Base-by-base conservation (phyloP, 345 rosid species). In the Salix dunnii region DNA sequence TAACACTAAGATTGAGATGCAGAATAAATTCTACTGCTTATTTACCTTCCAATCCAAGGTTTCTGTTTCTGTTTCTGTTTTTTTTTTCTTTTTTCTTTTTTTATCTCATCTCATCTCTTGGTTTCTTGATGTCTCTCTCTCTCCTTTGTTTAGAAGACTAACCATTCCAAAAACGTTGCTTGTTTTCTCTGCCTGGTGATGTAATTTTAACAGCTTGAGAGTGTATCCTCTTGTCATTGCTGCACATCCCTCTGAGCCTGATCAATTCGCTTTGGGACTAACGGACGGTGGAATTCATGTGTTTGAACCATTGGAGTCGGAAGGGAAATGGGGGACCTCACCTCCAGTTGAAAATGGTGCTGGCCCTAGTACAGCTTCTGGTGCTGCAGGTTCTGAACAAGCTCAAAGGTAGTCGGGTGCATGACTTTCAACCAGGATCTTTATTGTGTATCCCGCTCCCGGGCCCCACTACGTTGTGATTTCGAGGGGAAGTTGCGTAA, bases 281-380 rank as follows among this genome's bases (percentile, higher is more conserved):
- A 87, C 88, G 4, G 90, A 94, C 18, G 97, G 97, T 5, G 87
- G 89, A 35, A 90, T 94, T 20, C 82, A 83, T 69, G 84, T 94
- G 17, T 81, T 90, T 5, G 98, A 91, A 79, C 98, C 98, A 64
- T 75, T 74, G 61, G 93, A 94, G 81, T 73, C 91, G 3, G 92
- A 92, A 83, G 93, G 94, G 11, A 89, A 87, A 83, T 94, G 98
- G 97, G 98, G 98, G 48, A 88, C 88, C 68, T 77, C 92, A 40
- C 94, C 98, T 77, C 92, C 95, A 2, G 79, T 73, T 53, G 95
- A 94, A 81, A 87, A 91, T 33, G 94, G 94, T 70, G 89, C 90
- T 61, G 92, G 90, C 55, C 89, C 90, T 30, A 85, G 91, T 79
- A 66, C 82, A 1, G 11, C 87, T 49, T 67, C 97, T 12, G 88